Evolutionary conservation across 2,329 filamentous ascomycete genomes (phyloP), one percentile per base, ranked within the genome.

Genomic region (Calonectria honghensis): DNA sequence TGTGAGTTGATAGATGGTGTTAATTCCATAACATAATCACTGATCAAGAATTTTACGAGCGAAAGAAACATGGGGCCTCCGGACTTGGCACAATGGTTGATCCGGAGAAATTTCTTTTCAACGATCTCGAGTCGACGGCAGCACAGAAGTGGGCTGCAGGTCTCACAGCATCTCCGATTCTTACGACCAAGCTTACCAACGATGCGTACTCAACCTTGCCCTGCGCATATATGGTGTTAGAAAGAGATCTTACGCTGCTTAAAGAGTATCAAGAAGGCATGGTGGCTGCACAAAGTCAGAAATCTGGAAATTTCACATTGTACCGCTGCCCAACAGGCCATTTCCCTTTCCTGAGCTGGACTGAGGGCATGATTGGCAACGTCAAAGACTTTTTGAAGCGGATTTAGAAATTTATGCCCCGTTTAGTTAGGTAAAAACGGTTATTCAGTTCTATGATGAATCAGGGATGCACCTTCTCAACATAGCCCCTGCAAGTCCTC

Each of bases 181-280:
- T 45, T 45, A 45, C 41, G 41, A 45, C 18, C 41, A 45, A 45
- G 41, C 18, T 45, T 18, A 45, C 41, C 1, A 45, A 45, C 16
- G 18, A 45, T 45, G 41, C 41, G 6, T 45, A 45, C 41, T 45
- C 41, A n/a, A n/a, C 18, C 6, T 6, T 45, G 1, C 41, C 41
- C 3, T 45, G 41, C 41, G 41, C 41, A 45, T 45, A 45, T 45
- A 20, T 45, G 16, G 41, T 45, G 41, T n/a, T 45, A 7, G 41
- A n/a, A 18, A 45, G 18, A n/a, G 41, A 45, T 18, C 41, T 45
- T 45, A 45, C 41, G 6, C 18, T 45, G 2, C 41, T 45, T 9
- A 45, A 45, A 45, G 41, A 45, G 41, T 45, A 45, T n/a, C 41
- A 45, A 45, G 41, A 45, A 45, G 41, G 41, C 41, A 45, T 45